Evolutionary conservation across 2,329 filamentous ascomycete genomes (phyloP).

Genomic region (Plectosphaerella plurivora): DNA sequence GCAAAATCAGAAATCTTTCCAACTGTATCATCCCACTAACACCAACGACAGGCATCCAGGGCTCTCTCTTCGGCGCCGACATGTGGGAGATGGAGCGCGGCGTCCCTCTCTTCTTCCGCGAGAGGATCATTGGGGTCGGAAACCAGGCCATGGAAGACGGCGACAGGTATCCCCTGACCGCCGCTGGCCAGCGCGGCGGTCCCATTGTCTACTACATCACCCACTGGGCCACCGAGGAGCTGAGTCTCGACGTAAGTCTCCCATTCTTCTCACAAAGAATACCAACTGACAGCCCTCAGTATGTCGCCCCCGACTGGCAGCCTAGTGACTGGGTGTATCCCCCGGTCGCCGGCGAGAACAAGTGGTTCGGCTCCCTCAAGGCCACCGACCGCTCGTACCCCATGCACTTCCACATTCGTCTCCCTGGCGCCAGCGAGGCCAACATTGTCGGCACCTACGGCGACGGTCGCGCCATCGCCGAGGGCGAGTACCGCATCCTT

Average conservation of each 20-base stretch:
- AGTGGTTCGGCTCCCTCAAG: conserved; percentile 2
- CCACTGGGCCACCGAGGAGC: conserved; percentile 10
- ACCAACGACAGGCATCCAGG: conserved; percentile 2
- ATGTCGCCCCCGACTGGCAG: conserved; percentile 2
- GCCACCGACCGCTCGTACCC: conserved; percentile 2
- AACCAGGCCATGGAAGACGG: conserved; percentile 23
- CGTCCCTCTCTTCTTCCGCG: conserved; percentile 18
- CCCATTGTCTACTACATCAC: conserved; percentile 9
- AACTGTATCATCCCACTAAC: not conserved
- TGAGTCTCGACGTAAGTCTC: conserved; percentile 5
- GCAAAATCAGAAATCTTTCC: not conserved
- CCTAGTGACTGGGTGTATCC: conserved; percentile 9
- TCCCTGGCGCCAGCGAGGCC: not conserved
- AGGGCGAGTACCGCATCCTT: conserved; percentile 13
- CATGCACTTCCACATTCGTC: conserved; percentile 1
- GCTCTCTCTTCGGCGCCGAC: conserved; percentile 8
- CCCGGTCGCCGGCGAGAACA: conserved; percentile 2
- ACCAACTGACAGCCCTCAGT: not conserved
- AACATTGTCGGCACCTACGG: conserved; percentile 4
- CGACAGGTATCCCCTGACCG: conserved; percentile 12
- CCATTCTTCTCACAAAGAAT: not conserved
- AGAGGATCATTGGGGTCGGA: conserved; percentile 7
- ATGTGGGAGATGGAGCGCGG: conserved; percentile 15
- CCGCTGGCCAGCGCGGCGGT: not conserved
- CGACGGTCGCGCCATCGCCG: conserved; percentile 7